Evolutionary conservation across 495 filamentous ascomycete species (phyloP), one percentile per base, ranked within the genome.

Genomic region (Cenococcum geophilum): DNA sequence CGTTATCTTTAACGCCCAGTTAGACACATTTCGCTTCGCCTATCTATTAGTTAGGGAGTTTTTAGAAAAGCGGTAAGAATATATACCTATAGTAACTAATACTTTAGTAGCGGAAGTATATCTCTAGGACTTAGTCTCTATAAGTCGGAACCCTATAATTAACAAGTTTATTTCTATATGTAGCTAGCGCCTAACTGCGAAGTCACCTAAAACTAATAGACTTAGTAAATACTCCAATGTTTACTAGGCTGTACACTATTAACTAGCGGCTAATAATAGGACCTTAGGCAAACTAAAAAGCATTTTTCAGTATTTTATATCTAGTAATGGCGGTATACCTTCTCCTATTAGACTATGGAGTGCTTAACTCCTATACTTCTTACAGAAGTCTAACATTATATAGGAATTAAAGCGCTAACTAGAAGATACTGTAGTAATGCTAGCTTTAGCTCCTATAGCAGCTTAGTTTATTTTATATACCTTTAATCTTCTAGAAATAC

Each of bases 11-110:
- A 34, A 59, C 25, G 40, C 40, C 4, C 70, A 59, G n/a, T 4
- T 32, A 21, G 56, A 40, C n/a, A 59, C 43, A 27, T 59, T 59
- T 40, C 18, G 56, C 34, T 59, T 59, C 18, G 56, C 40, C 0
- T 37, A 59, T 36, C 25, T 59, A 21, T 59, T 37, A 1, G 56
- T 59, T 14, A 8, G 56, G 1, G 56, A 59, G 18, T 59, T 59
- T 40, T 14, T 53, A 63, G 23, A 62, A 50, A 43, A 50, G 21
- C 4, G 49, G 49, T 6, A 2, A 4, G 49, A 4, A 53, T 53
- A 25, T 21, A 25, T 4, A 34, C 1, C 14, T n/a, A n/a, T 14
- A 53, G n/a, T 14, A 34, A 53, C n/a, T 5, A 53, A 53, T 21
- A 14, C 49, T 25, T 14, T 53, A 53, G 49, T 14, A 53, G 49